Conservation (phyloP, 1,284 basidiomycete species). For the Testicularia cyperi region DNA sequence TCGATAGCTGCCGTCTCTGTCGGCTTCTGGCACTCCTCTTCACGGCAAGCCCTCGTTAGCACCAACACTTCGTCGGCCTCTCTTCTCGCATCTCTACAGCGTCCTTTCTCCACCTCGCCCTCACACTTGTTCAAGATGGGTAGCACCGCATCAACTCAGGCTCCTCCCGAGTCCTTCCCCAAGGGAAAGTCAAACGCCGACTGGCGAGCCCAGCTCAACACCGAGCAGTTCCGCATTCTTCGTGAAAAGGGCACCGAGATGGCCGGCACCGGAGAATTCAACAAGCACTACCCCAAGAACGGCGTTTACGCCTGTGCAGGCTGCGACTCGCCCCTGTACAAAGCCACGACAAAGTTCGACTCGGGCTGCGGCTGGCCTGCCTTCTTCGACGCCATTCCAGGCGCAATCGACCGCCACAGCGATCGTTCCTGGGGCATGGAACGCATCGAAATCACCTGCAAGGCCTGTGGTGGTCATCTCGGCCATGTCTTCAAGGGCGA, state of each 20-base stretch:
- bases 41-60: no score
- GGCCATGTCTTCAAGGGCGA: slow-evolving; percentile 93
- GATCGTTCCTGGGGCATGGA: slow-evolving; percentile 62
- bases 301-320: slow-evolving; percentile 69
- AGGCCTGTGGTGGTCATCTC: slow-evolving; percentile 78
- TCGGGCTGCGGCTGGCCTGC: slow-evolving; percentile 97
- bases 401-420: slow-evolving; percentile 71
- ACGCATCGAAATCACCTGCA: slow-evolving; percentile 75
- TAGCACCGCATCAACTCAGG: slow-evolving; percentile 24
- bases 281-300: slow-evolving; percentile 67
- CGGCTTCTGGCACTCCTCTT: no score
- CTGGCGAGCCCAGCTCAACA: slow-evolving; percentile 79
- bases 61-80: background rate
- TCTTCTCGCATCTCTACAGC: background rate
- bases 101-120: slow-evolving; percentile 7
- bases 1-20: slow-evolving; percentile 17
- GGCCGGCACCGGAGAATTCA: slow-evolving; percentile 75
- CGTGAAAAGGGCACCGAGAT: slow-evolving; percentile 84
- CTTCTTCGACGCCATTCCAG: slow-evolving; percentile 90
- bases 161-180: slow-evolving; percentile 28
- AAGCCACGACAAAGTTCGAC: slow-evolving; percentile 83
- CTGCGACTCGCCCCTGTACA: slow-evolving; percentile 61
- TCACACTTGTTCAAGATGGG: slow-evolving; percentile 23
- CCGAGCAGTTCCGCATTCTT: slow-evolving; percentile 84
- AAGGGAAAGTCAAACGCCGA: slow-evolving; percentile 73